These are phyloP conservation scores for Polyplosphaeria fusca DNA, from an alignment of 495 filamentous ascomycete genomes.

Conservation along the genomic window DNA sequence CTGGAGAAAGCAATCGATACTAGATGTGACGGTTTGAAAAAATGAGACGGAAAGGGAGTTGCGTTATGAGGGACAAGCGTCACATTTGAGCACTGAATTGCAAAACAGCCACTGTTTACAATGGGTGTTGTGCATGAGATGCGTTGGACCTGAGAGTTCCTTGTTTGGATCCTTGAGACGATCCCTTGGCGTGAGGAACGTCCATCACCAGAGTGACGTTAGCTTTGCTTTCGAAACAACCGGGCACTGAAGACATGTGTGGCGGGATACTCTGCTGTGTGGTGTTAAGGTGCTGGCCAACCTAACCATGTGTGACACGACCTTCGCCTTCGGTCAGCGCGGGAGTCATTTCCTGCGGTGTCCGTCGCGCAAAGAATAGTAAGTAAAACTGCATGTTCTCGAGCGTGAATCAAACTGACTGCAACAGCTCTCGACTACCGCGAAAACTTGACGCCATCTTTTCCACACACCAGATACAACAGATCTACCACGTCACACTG, in stretches of 20 bases:
- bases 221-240: too few species aligned
- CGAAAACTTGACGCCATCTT: constrained; percentile 16
- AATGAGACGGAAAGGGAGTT: neutral
- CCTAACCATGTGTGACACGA: constrained; percentile 24
- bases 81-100: too few species aligned
- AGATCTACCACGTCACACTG: constrained; percentile 25
- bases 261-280: too few species aligned
- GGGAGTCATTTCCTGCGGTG: constrained; percentile 28
- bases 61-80: neutral
- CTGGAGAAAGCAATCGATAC: neutral
- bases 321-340: constrained; percentile 29
- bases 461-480: neutral
- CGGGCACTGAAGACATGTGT: too few species aligned
- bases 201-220: too few species aligned
- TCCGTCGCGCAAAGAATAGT: constrained; percentile 18
- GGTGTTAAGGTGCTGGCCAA: too few species aligned
- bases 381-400: neutral
- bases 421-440: constrained; percentile 5
- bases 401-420: neutral
- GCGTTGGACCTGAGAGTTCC: constrained; percentile 1
- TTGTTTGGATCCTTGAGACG: constrained; percentile 8
- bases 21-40: neutral
- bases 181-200: constrained; percentile 18
- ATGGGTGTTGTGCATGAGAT: neutral
- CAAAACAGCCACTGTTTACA: neutral